Conservation (phyloP, 345 rosid genomes). For the Gossypium australe region DNA sequence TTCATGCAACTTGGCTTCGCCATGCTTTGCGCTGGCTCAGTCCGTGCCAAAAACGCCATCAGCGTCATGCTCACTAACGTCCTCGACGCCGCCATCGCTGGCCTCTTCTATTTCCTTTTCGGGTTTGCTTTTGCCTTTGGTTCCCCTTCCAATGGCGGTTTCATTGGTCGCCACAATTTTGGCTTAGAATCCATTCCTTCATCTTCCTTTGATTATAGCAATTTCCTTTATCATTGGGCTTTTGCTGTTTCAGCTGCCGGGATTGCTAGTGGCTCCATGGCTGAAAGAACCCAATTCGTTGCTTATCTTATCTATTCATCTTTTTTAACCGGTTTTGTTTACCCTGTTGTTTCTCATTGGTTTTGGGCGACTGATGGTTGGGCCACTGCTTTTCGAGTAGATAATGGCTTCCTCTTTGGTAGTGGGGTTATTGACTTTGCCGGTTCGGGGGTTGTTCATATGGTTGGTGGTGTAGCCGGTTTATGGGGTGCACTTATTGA, state of each 20-base stretch:
- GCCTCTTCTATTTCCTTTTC: slow-evolving; percentile 78
- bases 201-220: slow-evolving; percentile 34
- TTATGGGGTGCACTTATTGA: slow-evolving; percentile 75
- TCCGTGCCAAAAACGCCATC: slow-evolving; percentile 88
- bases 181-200: slow-evolving; percentile 47
- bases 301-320: slow-evolving; percentile 80
- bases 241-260: slow-evolving; percentile 95
- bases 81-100: slow-evolving; percentile 86
- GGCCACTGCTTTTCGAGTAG: slow-evolving; percentile 50
- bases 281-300: slow-evolving; percentile 84
- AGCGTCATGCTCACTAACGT: slow-evolving; percentile 96
- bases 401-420: slow-evolving; percentile 41
- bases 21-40: slow-evolving; percentile 97
- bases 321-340: slow-evolving; percentile 79
- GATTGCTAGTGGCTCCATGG: slow-evolving; percentile 86
- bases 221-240: slow-evolving; percentile 92
- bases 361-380: slow-evolving; percentile 85
- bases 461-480: slow-evolving; percentile 79
- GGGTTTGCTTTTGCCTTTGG: slow-evolving; percentile 95
- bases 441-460: slow-evolving; percentile 72
- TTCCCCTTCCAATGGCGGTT: slow-evolving; percentile 62
- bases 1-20: slow-evolving; percentile 94
- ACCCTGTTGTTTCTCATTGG: slow-evolving; percentile 90
- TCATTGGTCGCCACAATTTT: slow-evolving; percentile 73
- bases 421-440: slow-evolving; percentile 76